Evolutionary conservation across 768 basidiomycete species (phyloP).

Genomic region (Macrolepiota dolichaula): DNA sequence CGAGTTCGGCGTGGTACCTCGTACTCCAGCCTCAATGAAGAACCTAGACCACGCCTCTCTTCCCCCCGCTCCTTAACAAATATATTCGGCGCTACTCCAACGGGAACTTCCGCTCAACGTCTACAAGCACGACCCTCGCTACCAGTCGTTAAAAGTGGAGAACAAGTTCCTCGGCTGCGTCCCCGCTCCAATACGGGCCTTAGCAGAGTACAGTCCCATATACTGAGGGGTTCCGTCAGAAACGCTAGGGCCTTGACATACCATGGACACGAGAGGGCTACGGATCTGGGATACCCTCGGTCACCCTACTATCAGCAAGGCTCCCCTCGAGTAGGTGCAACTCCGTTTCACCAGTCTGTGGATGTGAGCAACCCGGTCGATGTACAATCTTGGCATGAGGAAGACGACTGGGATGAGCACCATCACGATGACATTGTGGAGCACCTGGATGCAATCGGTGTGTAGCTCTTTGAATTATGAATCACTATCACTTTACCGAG

Average conservation of each 20-base stretch:
- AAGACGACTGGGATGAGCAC: conserved; percentile 24
- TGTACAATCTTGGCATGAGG: not conserved
- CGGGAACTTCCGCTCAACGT: not conserved
- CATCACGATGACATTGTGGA: conserved; percentile 83
- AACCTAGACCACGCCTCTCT: not conserved
- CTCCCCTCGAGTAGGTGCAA: not conserved
- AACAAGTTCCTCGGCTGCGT: not conserved
- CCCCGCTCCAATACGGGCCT: not conserved
- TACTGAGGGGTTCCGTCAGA: conserved; percentile 3
- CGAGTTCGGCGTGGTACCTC: conserved; percentile 5
- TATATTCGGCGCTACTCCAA: not conserved
- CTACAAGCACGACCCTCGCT: conserved; percentile 1
- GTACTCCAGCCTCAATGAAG: conserved; percentile 4
- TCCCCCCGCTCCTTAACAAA: not conserved
- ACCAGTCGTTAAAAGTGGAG: not conserved
- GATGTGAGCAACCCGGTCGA: not conserved
- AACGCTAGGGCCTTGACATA: not conserved
- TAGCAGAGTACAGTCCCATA: conserved; percentile 11
- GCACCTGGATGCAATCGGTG: conserved; percentile 78
- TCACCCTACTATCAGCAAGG: not conserved
- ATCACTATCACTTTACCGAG: conserved; percentile 2
- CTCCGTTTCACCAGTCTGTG: not conserved
- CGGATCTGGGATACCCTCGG: not conserved
- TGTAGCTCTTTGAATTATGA: conserved; percentile 11
- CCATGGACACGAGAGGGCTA: not conserved